Evolutionary conservation across 495 filamentous ascomycete genomes (phyloP), one percentile per base, ranked within the genome.

Genomic region (Daldinia concentrica): DNA sequence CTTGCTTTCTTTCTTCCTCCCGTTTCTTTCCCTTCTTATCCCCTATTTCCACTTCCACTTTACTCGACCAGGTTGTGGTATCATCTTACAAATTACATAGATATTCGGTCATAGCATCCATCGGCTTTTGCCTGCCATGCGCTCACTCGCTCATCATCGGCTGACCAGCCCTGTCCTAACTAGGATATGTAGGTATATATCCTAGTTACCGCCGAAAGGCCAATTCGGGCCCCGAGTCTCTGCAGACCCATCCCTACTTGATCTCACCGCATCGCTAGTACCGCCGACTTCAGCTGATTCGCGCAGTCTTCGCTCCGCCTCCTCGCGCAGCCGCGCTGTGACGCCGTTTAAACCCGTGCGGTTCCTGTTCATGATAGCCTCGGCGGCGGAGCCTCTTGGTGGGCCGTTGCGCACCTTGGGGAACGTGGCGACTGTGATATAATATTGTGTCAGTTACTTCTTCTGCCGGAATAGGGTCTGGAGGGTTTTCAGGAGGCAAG

Each of bases 341-440:
- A 69, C 48, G 11, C 68, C 56, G 37, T 26, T 52, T 14, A 72
- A 34, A 2, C 62, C 65, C 2, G 64, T 39, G 22, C 72, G 61
- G 8, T 43, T 51, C 32, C 66, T 62, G 22, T 66, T 72, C 34
- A 77, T 50, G 15, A 75, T 67, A 14, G 70, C 70, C 57, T 73
- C 70, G n/a, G 70, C 65, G 15, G 70, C 65, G 1, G 69, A 72
- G 11, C 69, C 69, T 17, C 52, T 70, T 3, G 59, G 50, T 7
- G 62, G 66, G 9, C 62, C 43, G 32, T 66, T 37, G 52, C 74
- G 74, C 6, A 73, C 29, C 51, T 64, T 45, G 17, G 72, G 72
- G 57, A 77, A 77, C 26, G 68, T 71, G 19, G 74, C 74, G 57
- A 77, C 57, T 60, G 12, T 34, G 4, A 27, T 37, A 58, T 9